Evolutionary conservation across 2,329 filamentous ascomycete genomes (phyloP), one percentile per base, ranked within the genome.

Genomic region (Scedosporium apiospermum): DNA sequence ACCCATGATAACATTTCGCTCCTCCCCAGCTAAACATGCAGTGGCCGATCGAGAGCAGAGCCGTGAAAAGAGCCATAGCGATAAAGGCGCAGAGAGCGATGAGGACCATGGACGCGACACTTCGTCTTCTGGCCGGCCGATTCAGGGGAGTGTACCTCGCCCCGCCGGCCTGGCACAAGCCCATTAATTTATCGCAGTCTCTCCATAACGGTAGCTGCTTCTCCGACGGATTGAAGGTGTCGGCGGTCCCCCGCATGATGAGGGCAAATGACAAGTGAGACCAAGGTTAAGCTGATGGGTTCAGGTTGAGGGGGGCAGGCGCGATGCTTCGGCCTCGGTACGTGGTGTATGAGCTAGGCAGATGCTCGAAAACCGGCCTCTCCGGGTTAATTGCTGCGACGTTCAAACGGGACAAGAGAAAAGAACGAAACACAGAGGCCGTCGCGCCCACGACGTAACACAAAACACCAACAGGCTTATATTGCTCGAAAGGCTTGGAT

Each of bases 1-100:
- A 75, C 63, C 71, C 71, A 63, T 68, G 67, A 66, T 74, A 74
- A 64, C 70, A 72, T 58, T 66, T 65, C 60, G 63, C 63, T 26
- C 63, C 64, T 26, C 63, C 61, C 34, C 61, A 62, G 27, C 65
- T 64, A 61, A 68, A 64, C 62, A 67, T 64, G 65, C 70, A 72
- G 1, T 68, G 66, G 9, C 51, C 57, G 16, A 71, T 63, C 34
- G 65, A 64, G 49, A 71, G 63, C 38, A 72, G 67, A 44, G 64
- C 60, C 62, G 65, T 67, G 49, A 70, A 67, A 58, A 71, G 65
- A 27, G 64, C 46, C 18, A 68, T 65, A 53, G 65, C 62, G 61
- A 67, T 3, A 63, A 68, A 58, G 26, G 65, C 62, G 57, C 60
- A 63, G 42, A 67, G 46, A 10, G 66, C 60, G 64, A 67, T 59